phyloP scores from a whole-genome alignment of 2,329 filamentous ascomycete species.

The Pyrenochaeta sp. region DNA sequence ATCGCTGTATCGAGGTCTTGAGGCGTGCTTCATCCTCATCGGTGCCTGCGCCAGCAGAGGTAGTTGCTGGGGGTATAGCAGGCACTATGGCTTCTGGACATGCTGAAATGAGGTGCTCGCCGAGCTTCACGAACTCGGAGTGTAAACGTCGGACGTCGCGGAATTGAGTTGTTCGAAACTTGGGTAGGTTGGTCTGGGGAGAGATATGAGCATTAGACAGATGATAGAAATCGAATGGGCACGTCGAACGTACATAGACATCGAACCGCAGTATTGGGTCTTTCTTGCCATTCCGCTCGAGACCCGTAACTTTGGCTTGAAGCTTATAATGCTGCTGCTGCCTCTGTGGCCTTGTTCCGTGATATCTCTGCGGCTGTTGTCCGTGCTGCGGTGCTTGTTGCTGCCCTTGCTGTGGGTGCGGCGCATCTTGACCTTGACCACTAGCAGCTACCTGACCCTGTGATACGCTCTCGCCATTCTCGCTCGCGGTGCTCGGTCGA shows the following conservation, averaged over 20 bases:
- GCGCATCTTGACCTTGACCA: slow-evolving; percentile 46
- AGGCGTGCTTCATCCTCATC: slow-evolving; percentile 93
- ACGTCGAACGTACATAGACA: slow-evolving; percentile 75
- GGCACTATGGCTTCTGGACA: slow-evolving; percentile 96
- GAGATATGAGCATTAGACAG: slow-evolving; percentile 14
- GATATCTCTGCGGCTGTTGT: slow-evolving; percentile 57
- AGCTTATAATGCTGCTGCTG: slow-evolving; percentile 77
- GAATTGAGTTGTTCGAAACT: slow-evolving; percentile 97
- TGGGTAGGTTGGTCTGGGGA: slow-evolving; percentile 91
- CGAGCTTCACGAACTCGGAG: slow-evolving; percentile 95
- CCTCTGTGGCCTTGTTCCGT: slow-evolving; percentile 52
- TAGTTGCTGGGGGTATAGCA: slow-evolving; percentile 92
- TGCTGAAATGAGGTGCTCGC: slow-evolving; percentile 94
- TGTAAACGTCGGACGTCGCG: slow-evolving; percentile 95
- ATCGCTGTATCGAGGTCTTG: slow-evolving; percentile 88
- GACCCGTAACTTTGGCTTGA: slow-evolving; percentile 91
- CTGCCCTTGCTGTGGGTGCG: slow-evolving; percentile 35
- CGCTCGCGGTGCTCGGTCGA: slow-evolving; percentile 37
- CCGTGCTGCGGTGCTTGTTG: slow-evolving; percentile 52
- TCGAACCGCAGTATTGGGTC: slow-evolving; percentile 95
- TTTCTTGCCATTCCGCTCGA: slow-evolving; percentile 94
- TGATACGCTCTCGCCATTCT: slow-evolving; percentile 47
- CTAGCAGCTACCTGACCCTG: slow-evolving; percentile 34
- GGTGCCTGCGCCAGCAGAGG: slow-evolving; percentile 91
- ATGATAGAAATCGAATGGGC: background rate